phyloP scores from a whole-genome alignment of 192 early-diverging fungal species.

The Coemansia erecta region DNA sequence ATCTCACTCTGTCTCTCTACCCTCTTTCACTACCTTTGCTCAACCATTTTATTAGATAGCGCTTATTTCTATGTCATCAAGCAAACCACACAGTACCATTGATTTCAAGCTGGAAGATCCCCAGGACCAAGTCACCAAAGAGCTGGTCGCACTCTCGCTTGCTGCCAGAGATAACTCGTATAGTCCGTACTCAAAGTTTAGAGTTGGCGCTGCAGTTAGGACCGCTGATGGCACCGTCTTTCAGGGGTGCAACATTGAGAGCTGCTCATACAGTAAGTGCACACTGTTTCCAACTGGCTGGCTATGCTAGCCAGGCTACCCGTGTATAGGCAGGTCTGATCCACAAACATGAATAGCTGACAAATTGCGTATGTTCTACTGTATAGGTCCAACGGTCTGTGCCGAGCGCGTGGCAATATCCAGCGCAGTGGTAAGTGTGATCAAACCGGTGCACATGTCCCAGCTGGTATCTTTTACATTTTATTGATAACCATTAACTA shows the following conservation, averaged over 20 bases:
- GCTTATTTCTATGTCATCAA: not conserved
- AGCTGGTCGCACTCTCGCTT: constrained; percentile 23
- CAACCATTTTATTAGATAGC: too few relatives aligned
- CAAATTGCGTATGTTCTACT: not conserved
- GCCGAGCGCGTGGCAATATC: constrained; percentile 88
- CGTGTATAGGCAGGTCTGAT: not conserved
- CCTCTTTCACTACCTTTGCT: not conserved
- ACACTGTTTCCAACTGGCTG: not conserved
- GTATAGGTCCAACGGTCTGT: constrained; percentile 71
- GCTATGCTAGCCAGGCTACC: not conserved
- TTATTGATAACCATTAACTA: not conserved
- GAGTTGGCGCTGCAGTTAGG: constrained; percentile 82
- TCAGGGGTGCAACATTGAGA: constrained; percentile 87
- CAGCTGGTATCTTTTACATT: not conserved
- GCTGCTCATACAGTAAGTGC: constrained; percentile 72
- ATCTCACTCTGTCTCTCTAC: not conserved
- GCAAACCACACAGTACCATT: constrained; percentile 1
- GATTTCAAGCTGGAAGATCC: constrained; percentile 26
- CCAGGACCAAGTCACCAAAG: constrained; percentile 14
- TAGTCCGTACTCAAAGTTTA: constrained; percentile 89
- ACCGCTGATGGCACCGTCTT: constrained; percentile 62
- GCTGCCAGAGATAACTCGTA: constrained; percentile 74
- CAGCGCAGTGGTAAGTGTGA: constrained; percentile 74
- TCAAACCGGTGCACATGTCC: not conserved
- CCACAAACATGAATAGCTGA: not conserved